These are phyloP conservation scores for Polyporus tsugae DNA, from an alignment of 1,284 basidiomycete species.

Conservation along the genomic window DNA sequence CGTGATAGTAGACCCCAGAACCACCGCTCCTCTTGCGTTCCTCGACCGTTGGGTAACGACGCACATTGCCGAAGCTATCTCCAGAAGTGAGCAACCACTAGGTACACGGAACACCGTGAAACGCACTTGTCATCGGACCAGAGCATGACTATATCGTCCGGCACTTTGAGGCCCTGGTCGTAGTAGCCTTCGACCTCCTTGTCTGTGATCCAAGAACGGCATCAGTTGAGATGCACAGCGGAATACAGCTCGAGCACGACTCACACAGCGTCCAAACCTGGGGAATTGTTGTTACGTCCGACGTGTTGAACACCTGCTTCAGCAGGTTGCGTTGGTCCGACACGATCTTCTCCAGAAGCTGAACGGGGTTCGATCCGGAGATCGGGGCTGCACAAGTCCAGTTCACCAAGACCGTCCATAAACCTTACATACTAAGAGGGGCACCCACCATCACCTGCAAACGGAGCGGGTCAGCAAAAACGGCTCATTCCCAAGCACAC, in stretches of 20 bases:
- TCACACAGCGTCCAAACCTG: conserved; percentile 73
- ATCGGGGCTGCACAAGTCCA: conserved; percentile 54
- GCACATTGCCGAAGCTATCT: conserved; percentile 65
- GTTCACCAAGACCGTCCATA: not conserved
- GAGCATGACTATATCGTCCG: conserved; percentile 63
- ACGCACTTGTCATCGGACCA: conserved; percentile 71
- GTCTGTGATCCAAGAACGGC: conserved; percentile 41
- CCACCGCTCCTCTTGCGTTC: conserved; percentile 68
- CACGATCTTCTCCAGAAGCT: conserved; percentile 64
- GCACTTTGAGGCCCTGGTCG: conserved; percentile 63
- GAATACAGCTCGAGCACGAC: conserved; percentile 30
- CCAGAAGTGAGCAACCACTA: not conserved
- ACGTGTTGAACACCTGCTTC: conserved; percentile 58
- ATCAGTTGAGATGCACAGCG: not conserved
- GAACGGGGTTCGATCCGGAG: conserved; percentile 52
- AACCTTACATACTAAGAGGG: not conserved
- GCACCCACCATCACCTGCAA: conserved; percentile 50
- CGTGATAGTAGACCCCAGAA: conserved; percentile 76
- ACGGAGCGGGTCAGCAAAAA: not conserved
- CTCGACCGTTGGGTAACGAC: conserved; percentile 58
- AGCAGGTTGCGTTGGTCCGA: conserved; percentile 69
- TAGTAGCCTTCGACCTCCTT: conserved; percentile 78
- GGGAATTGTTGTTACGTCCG: conserved; percentile 59
- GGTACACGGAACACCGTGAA: not conserved
- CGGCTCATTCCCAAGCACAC: not conserved